Evolutionary conservation across 129 eudicot genomes (phyloP).

Genomic region (Rutidosis leptorrhynchoides): DNA sequence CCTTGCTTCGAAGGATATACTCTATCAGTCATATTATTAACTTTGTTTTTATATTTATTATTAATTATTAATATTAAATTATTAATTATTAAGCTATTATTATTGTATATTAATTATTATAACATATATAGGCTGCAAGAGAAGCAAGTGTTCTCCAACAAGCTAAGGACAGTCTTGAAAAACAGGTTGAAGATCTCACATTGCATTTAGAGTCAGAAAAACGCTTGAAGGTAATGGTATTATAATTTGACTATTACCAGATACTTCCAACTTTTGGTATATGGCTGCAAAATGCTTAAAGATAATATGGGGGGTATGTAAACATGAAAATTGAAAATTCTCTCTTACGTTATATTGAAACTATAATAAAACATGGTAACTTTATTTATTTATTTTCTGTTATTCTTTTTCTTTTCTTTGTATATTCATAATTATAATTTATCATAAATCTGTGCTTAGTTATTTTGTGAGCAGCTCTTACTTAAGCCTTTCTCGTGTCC

Average conservation of each 20-base stretch:
- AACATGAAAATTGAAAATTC: neutral
- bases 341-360: neutral
- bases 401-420: neutral
- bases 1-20: neutral
- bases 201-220: slow-evolving; percentile 77
- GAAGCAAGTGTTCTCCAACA: slow-evolving; percentile 90
- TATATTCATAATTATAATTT: no score
- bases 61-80: no score
- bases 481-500: neutral
- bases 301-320: no score
- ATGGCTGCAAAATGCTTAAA: neutral
- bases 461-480: neutral
- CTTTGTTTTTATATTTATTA: no score
- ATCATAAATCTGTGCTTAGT: neutral
- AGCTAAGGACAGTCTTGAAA: slow-evolving; percentile 91
- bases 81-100: no score
- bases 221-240: slow-evolving; percentile 67
- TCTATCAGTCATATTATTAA: no score
- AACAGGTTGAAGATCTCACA: slow-evolving; percentile 85
- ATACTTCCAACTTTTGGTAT: neutral
- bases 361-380: neutral
- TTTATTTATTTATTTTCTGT: neutral
- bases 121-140: slow-evolving; percentile 59
- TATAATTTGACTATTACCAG: neutral
- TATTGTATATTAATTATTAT: no score